These are phyloP conservation scores for Exophiala spinifera DNA, from an alignment of 2,329 filamentous ascomycete genomes.

Conservation along the genomic window DNA sequence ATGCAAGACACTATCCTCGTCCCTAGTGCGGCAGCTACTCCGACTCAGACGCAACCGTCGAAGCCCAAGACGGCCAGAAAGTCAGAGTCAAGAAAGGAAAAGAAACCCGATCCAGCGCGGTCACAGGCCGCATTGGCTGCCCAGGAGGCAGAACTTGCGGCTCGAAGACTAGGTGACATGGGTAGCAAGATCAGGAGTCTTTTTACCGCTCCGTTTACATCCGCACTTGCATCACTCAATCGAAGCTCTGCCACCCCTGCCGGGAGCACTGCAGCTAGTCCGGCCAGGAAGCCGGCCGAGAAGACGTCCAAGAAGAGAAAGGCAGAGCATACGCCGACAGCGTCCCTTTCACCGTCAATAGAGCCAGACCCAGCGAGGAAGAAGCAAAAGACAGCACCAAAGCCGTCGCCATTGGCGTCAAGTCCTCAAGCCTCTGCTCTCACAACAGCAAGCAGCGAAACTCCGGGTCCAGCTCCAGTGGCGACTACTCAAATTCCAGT, in stretches of 20 bases:
- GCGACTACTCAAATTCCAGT: too few relatives aligned
- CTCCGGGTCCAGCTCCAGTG: conserved; percentile 3
- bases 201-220: conserved; percentile 32
- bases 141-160: conserved; percentile 38
- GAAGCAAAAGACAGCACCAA: conserved; percentile 38
- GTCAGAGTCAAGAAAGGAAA: conserved; percentile 60
- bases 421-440: conserved; percentile 41
- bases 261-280: conserved; percentile 16
- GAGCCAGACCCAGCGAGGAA: conserved; percentile 32
- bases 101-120: conserved; percentile 40
- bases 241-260: conserved; percentile 29
- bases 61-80: conserved; percentile 42
- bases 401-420: conserved; percentile 31
- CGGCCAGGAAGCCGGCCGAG: conserved; percentile 30
- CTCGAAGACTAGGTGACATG: conserved; percentile 38
- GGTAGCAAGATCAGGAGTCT: conserved; percentile 39
- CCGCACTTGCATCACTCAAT: conserved; percentile 29
- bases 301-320: conserved; percentile 52
- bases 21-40: conserved; percentile 3
- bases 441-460: conserved; percentile 33
- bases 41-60: conserved; percentile 9
- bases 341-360: conserved; percentile 28
- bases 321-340: conserved; percentile 46
- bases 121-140: conserved; percentile 47
- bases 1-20: conserved; percentile 5